Percentiles rank a stretch among this genome's conserved stretches.
phyloP scores from a whole-genome alignment of 164 flowering plant genomes.

The Liquidambar formosana region DNA sequence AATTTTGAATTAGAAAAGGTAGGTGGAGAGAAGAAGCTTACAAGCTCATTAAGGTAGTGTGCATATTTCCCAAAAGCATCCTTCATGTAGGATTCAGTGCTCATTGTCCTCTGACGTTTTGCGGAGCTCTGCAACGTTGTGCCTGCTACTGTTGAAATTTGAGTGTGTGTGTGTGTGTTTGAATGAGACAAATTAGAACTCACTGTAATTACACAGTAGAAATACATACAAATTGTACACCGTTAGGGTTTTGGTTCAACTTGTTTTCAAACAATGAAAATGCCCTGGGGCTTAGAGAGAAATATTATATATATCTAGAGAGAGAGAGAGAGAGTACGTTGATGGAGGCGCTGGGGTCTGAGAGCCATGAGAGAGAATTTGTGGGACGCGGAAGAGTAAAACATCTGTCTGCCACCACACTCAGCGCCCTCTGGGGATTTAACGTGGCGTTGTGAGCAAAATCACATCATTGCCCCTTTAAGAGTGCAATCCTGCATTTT shows the following conservation, averaged over 20 bases:
- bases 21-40: slow-evolving; percentile 14
- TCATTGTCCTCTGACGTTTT: slow-evolving; percentile 43
- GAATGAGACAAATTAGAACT: too few relatives aligned
- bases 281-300: too few relatives aligned
- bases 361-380: slow-evolving; percentile 35
- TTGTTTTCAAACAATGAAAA: neutral
- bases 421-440: too few relatives aligned
- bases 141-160: slow-evolving; percentile 30
- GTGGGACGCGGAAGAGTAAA: slow-evolving; percentile 11
- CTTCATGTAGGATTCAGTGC: slow-evolving; percentile 39
- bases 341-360: slow-evolving; percentile 35
- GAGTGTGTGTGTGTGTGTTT: too few relatives aligned
- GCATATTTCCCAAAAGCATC: slow-evolving; percentile 47
- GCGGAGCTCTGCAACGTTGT: slow-evolving; percentile 19
- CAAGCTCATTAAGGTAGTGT: slow-evolving; percentile 53
- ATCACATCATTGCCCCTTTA: neutral
- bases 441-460: neutral
- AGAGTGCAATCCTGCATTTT: too few relatives aligned
- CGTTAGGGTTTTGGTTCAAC: neutral
- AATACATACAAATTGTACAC: neutral
- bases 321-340: slow-evolving; percentile 14
- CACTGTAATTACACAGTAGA: neutral
- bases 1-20: neutral
- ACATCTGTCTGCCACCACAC: slow-evolving; percentile 9
- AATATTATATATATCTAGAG: neutral